phyloP scores from a whole-genome alignment of 1,284 basidiomycete species.

The Porogramme epimiltina region DNA sequence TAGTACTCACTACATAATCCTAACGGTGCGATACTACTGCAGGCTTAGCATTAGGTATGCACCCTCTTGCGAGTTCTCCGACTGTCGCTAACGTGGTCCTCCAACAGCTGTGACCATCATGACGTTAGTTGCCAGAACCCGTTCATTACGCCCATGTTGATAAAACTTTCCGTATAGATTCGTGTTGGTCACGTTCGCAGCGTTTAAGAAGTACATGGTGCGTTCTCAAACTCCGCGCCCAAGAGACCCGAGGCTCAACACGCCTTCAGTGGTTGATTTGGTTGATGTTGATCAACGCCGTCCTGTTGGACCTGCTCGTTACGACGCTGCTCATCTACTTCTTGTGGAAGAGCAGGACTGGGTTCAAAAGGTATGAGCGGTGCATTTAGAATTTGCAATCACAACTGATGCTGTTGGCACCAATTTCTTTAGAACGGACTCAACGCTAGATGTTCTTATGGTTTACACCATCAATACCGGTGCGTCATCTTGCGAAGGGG shows the following conservation, averaged over 20 bases:
- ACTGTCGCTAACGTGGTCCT: too few relatives aligned
- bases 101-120: background rate
- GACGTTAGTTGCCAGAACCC: background rate
- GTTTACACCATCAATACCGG: constrained; percentile 10
- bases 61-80: too few relatives aligned
- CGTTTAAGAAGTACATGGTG: background rate
- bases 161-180: background rate
- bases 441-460: constrained; percentile 1
- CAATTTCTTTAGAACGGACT: constrained; percentile 2
- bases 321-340: background rate
- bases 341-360: constrained; percentile 3
- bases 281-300: background rate
- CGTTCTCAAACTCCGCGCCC: background rate
- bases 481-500: background rate
- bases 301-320: background rate
- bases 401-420: background rate
- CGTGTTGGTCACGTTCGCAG: background rate
- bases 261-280: constrained; percentile 5
- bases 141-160: too few relatives aligned
- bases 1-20: too few relatives aligned
- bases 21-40: too few relatives aligned
- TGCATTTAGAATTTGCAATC: background rate
- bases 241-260: background rate
- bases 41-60: background rate
- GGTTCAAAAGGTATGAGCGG: background rate